These are phyloP conservation scores for Serendipita indica DNA, from an alignment of 768 basidiomycete species.

Conservation along the genomic window DNA sequence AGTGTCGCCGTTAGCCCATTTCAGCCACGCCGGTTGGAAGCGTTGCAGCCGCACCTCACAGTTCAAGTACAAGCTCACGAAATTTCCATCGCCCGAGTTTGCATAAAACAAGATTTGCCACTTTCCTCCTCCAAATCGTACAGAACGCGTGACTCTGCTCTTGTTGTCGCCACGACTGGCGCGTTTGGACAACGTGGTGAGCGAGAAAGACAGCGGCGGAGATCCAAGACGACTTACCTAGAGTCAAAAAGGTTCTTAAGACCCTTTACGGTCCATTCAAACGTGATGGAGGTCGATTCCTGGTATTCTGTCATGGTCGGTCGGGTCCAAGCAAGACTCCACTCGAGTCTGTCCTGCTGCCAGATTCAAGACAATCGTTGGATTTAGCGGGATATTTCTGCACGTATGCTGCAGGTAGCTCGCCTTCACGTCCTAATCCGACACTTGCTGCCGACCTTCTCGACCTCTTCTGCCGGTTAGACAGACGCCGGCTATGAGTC, in stretches of 20 bases:
- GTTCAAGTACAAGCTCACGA: conserved; percentile 63
- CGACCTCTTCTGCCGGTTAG: neutral
- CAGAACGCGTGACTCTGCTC: conserved; percentile 62
- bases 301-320: neutral
- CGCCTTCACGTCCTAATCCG: too few species aligned
- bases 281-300: conserved; percentile 18
- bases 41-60: conserved; percentile 49
- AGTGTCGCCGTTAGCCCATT: neutral
- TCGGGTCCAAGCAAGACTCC: neutral
- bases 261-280: conserved; percentile 63
- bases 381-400: neutral
- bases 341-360: too few species aligned
- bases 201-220: neutral
- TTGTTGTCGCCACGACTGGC: conserved; percentile 61
- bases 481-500: too few species aligned
- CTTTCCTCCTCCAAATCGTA: conserved; percentile 56
- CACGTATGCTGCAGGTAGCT: neutral
- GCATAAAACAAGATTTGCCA: conserved; percentile 79
- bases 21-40: too few species aligned
- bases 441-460: neutral
- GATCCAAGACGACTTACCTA: conserved; percentile 28
- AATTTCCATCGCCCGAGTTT: conserved; percentile 54
- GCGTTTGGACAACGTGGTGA: too few species aligned
- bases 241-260: conserved; percentile 62
- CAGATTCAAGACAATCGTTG: too few species aligned